Conservation (phyloP, 169 alveolate genomes). For the Plasmodium falciparum region DNA sequence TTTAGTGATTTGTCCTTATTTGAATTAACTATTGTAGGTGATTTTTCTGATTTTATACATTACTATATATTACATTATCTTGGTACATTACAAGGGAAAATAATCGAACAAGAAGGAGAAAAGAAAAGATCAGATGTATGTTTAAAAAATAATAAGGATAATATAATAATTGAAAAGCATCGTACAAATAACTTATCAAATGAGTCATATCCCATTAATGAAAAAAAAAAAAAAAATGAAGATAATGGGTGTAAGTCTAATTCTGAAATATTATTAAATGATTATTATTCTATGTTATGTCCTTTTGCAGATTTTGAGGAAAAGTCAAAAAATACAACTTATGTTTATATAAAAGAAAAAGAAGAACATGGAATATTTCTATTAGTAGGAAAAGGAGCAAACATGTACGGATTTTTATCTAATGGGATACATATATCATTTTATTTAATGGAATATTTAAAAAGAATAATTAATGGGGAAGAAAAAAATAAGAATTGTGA, state of each 20-base stretch:
- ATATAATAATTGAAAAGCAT: neutral
- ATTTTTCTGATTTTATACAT: slow-evolving; percentile 37
- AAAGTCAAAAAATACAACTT: slow-evolving; percentile 65
- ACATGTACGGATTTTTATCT: slow-evolving; percentile 86
- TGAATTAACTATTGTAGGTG: slow-evolving; percentile 68
- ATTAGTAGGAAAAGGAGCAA: slow-evolving; percentile 88
- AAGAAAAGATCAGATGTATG: neutral
- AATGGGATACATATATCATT: slow-evolving; percentile 85
- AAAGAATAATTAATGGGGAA: slow-evolving; percentile 7
- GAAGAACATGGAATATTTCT: slow-evolving; percentile 88
- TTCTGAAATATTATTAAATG: neutral
- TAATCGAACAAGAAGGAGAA: neutral
- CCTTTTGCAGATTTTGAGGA: slow-evolving; percentile 55
- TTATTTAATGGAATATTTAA: slow-evolving; percentile 38
- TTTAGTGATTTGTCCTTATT: slow-evolving; percentile 65
- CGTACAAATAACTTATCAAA: neutral
- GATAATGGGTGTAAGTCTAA: neutral
- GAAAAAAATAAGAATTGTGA: slow-evolving; percentile 11
- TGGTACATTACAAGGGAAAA: slow-evolving; percentile 25
- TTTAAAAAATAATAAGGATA: neutral
- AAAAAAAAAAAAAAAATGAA: neutral
- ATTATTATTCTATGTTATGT: slow-evolving; percentile 42
- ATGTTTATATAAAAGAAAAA: slow-evolving; percentile 82
- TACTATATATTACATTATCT: slow-evolving; percentile 53
- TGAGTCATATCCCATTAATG: neutral